These are phyloP conservation scores for Metschnikowia bowlesiae DNA, from an alignment of 805 yeast species.

Conservation along the genomic window DNA sequence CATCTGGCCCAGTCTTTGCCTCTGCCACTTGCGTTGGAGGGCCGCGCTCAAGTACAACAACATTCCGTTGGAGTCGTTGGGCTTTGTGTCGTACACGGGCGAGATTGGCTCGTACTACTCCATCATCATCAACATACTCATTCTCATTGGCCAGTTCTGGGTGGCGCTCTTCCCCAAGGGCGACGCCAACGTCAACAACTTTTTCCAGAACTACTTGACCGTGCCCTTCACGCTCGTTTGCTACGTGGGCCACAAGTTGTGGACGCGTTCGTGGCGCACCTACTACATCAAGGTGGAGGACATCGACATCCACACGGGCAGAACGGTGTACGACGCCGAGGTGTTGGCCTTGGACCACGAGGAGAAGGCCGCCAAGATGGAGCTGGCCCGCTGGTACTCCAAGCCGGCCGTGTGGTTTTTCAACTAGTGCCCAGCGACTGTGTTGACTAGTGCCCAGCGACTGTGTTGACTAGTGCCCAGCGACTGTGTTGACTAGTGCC, in stretches of 20 bases:
- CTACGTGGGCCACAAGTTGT: constrained; percentile 23
- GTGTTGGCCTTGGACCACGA: constrained; percentile 22
- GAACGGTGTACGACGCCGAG: constrained; percentile 23
- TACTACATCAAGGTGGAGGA: constrained; percentile 18
- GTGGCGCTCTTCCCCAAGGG: constrained; percentile 37
- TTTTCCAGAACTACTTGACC: constrained; percentile 27
- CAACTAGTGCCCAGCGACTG: background rate
- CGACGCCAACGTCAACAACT: constrained; percentile 23
- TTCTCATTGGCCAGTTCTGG: constrained; percentile 42
- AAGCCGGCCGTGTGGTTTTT: constrained; percentile 18
- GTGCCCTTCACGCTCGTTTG: constrained; percentile 21
- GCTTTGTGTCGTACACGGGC: constrained; percentile 36
- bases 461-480: too few species aligned
- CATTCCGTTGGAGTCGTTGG: constrained; percentile 21
- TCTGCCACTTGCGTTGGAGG: constrained; percentile 28
- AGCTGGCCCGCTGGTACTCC: constrained; percentile 14
- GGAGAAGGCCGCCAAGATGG: constrained; percentile 16
- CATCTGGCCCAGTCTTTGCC: constrained; percentile 23
- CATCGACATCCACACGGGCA: constrained; percentile 19
- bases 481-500: too few species aligned
- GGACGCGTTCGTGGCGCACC: constrained; percentile 20
- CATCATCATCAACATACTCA: constrained; percentile 25
- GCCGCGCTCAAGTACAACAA: constrained; percentile 23
- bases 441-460: too few species aligned
- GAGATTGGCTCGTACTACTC: constrained; percentile 36